Percentiles rank a stretch among this genome's conserved stretches.
phyloP scores from a whole-genome alignment of 2,329 filamentous ascomycete species.

The Diplocarpon mali region DNA sequence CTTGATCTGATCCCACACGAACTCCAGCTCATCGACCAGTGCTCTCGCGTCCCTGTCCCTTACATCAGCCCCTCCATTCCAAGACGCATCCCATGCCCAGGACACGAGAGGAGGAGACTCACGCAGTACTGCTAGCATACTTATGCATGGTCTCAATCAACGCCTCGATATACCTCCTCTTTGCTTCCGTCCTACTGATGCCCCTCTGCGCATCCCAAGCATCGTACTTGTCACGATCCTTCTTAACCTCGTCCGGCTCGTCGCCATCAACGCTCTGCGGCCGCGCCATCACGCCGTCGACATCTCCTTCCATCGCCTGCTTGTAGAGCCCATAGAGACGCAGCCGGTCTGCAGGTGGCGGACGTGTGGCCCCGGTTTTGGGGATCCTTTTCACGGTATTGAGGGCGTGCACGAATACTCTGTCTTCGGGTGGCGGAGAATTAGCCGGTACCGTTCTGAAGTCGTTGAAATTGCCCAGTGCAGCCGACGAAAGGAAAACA shows the following conservation, averaged over 20 bases:
- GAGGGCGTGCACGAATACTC: constrained; percentile 96
- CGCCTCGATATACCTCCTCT: constrained; percentile 85
- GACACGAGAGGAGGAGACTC: constrained; percentile 27
- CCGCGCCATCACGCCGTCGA: constrained; percentile 84
- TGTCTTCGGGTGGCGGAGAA: constrained; percentile 45
- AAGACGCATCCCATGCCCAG: not conserved
- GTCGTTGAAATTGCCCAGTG: not conserved
- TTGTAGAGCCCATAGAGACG: constrained; percentile 97
- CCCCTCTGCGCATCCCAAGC: constrained; percentile 87
- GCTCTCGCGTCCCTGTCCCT: constrained; percentile 61
- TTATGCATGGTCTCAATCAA: constrained; percentile 95
- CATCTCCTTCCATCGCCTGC: constrained; percentile 97
- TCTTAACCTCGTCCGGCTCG: constrained; percentile 37
- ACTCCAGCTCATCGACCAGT: constrained; percentile 89
- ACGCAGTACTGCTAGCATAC: constrained; percentile 76
- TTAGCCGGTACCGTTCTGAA: not conserved
- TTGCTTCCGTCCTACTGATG: constrained; percentile 80
- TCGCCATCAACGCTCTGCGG: constrained; percentile 51
- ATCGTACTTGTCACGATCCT: constrained; percentile 68
- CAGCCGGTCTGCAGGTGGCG: constrained; percentile 73
- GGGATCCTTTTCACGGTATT: constrained; percentile 98
- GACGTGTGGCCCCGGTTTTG: constrained; percentile 81
- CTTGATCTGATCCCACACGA: constrained; percentile 98
- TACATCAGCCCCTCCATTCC: constrained; percentile 7
- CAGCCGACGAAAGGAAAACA: constrained; percentile 8